These are phyloP conservation scores for Didymella sp. DNA, from an alignment of 2,329 filamentous ascomycete genomes.

Conservation along the genomic window DNA sequence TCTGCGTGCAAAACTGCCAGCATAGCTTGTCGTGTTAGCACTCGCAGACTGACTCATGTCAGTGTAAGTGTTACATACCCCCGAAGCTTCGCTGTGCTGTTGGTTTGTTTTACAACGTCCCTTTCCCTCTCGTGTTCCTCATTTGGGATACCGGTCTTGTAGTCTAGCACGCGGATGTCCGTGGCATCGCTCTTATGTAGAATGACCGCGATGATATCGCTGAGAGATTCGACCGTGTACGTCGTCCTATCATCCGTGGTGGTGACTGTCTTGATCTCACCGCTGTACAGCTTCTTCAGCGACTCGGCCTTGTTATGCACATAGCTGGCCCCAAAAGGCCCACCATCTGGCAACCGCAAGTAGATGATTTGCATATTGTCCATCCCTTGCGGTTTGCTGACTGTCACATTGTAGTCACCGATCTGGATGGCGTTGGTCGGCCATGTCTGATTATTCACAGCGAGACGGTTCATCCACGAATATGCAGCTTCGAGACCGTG, in stretches of 20 bases:
- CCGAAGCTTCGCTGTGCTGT: conserved; percentile 20
- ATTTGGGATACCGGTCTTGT: conserved; percentile 24
- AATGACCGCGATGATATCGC: conserved; percentile 26
- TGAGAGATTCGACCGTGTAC: conserved; percentile 32
- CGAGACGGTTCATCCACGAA: conserved; percentile 27
- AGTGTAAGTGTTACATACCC: conserved; percentile 11
- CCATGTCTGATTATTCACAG: conserved; percentile 13
- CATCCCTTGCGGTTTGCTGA: conserved; percentile 20
- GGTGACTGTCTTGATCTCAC: conserved; percentile 26
- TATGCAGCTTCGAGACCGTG: conserved; percentile 35
- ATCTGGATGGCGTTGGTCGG: conserved; percentile 18
- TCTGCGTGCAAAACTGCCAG: conserved; percentile 26
- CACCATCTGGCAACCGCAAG: conserved; percentile 37
- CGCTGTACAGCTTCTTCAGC: conserved; percentile 32
- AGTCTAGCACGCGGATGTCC: conserved; percentile 32
- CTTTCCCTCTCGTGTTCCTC: conserved; percentile 25
- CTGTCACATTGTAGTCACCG: conserved; percentile 14
- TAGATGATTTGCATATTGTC: conserved; percentile 36
- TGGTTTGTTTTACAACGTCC: conserved; percentile 27
- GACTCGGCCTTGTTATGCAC: conserved; percentile 20
- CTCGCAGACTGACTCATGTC: neutral
- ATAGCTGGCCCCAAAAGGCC: conserved; percentile 30
- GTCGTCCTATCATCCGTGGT: conserved; percentile 27
- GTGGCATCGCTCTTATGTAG: conserved; percentile 25
- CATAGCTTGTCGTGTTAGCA: conserved; percentile 27